Evolutionary conservation across 352 stramenopile genomes (phyloP), one percentile per base, ranked within the genome.

Genomic region (Phytophthora idaei): DNA sequence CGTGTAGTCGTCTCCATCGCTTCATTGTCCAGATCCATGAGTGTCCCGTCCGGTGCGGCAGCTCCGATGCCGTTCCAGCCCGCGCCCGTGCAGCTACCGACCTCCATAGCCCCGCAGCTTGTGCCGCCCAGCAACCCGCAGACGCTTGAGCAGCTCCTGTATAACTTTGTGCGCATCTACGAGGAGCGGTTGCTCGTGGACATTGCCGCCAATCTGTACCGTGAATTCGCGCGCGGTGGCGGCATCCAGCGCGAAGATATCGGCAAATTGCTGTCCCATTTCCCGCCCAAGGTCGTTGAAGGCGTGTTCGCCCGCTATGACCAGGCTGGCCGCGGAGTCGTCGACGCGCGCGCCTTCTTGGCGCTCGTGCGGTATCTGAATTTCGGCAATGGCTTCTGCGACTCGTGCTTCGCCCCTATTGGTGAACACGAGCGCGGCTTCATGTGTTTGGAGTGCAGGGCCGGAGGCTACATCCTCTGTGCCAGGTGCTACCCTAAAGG

Each of bases 351-450:
- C 4, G 67, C 67, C 34, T 82, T 82, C 61, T 57, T 73, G 53
- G 61, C 71, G 32, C 64, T 82, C 17, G 71, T 82, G 32, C 71
- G 71, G 5, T 82, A 82, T 55, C 61, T 82, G 12, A 79, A 82
- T 58, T 82, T 82, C 21, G 68, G 71, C 39, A 74, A 71, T 29
- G 68, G 74, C 67, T 82, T 79, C 61, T 82, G 74, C 28, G 74
- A 82, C 68, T 55, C 64, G 47, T 82, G 74, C 59, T 71, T 71
- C 41, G 59, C 67, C 2, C 74, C 74, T 12, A 76, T 81, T 56
- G 69, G 71, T 34, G 73, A 76, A 39, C 55, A 70, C 37, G 62
- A 81, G 46, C 70, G 71, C 53, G 69, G 71, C 37, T 76, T 76
- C 68, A 74, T 74, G 70, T 77, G 70, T 46, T 41, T 77, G 29